Conservation (phyloP, 2,329 filamentous ascomycete species). For the Arthrobotrys pseudoclavata region DNA sequence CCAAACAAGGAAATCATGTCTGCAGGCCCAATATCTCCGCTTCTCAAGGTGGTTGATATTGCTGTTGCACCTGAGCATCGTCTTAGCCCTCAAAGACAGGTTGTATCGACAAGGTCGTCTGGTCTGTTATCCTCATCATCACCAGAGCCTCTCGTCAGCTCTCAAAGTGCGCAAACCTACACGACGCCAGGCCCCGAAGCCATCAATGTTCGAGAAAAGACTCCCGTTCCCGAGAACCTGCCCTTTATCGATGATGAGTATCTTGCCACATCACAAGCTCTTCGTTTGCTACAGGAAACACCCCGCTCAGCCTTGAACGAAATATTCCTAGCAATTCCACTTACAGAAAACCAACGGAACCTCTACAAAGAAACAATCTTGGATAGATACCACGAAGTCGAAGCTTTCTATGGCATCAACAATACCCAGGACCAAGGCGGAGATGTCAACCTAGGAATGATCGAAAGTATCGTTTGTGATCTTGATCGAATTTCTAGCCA, state of each 20-base stretch:
- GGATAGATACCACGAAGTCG: slow-evolving; percentile 35
- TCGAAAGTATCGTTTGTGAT: slow-evolving; percentile 34
- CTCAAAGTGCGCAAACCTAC: not conserved
- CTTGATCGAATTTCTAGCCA: slow-evolving; percentile 46
- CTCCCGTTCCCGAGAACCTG: slow-evolving; percentile 1
- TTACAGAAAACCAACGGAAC: slow-evolving; percentile 37
- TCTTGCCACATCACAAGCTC: slow-evolving; percentile 42
- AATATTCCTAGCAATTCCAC: slow-evolving; percentile 45
- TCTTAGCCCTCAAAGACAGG: slow-evolving; percentile 33
- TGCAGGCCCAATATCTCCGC: slow-evolving; percentile 36
- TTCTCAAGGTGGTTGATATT: slow-evolving; percentile 31
- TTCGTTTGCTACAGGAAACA: slow-evolving; percentile 31
- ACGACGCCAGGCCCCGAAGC: not conserved
- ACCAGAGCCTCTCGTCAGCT: not conserved
- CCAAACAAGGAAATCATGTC: slow-evolving; percentile 40
- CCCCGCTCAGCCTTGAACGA: slow-evolving; percentile 25
- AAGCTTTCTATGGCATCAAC: slow-evolving; percentile 44
- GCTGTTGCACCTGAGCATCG: slow-evolving; percentile 16
- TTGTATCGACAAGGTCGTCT: slow-evolving; percentile 14
- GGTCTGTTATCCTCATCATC: slow-evolving; percentile 16
- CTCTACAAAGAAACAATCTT: slow-evolving; percentile 36
- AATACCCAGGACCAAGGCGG: slow-evolving; percentile 18
- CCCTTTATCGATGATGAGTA: slow-evolving; percentile 45
- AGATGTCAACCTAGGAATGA: slow-evolving; percentile 3
- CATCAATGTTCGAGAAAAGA: not conserved